Base-by-base conservation (phyloP, 768 basidiomycete genomes). In the Tephrocybe sp. region DNA sequence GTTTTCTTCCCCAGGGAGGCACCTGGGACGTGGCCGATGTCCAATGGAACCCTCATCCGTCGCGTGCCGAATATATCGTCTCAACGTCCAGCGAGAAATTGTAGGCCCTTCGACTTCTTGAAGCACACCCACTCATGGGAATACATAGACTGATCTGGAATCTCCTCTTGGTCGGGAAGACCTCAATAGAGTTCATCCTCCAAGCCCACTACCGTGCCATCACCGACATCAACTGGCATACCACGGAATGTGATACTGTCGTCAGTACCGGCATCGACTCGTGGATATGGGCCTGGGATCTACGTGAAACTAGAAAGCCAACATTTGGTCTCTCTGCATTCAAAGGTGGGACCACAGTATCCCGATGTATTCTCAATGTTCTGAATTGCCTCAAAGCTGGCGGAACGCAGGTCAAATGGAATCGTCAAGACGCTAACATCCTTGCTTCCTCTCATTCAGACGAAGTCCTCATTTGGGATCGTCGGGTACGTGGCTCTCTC, bases 141-240 rank as follows among this genome's bases (percentile, higher is more conserved):
- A 40, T 13, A 13, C 19, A 7, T 51, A 89, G 89, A 35, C 77
- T 99, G 2, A 92, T 99, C 50, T 99, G 97, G 96, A 97, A 98
- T 68, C 72, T 98, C n/a, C 65, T 81, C 47, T 71, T 87, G 35
- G 66, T 76, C 13, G 83, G 83, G 13, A 87, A 88, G 59, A 87
- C 86, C 1, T 86, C 87, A 2, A 92, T 99, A 27, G 79, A 93
- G 57, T 83, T 89, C 52, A 85, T 92, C 26, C 75, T 98, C 4
- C 86, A 87, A 52, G 87, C 90, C 1, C 97, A 99, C 62, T 91
- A 92, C 54, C 85, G 96, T 37, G 93, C 94, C 4, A 94, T 99
- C 46, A 98, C 97, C 3, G 97, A 99, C 62, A 92, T 98, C 62
- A 98, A 99, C 63, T 99, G 96, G 96, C 91, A 93, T 60, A 87